Conservation (phyloP, 345 rosid genomes). For the Moricandia arvensis region DNA sequence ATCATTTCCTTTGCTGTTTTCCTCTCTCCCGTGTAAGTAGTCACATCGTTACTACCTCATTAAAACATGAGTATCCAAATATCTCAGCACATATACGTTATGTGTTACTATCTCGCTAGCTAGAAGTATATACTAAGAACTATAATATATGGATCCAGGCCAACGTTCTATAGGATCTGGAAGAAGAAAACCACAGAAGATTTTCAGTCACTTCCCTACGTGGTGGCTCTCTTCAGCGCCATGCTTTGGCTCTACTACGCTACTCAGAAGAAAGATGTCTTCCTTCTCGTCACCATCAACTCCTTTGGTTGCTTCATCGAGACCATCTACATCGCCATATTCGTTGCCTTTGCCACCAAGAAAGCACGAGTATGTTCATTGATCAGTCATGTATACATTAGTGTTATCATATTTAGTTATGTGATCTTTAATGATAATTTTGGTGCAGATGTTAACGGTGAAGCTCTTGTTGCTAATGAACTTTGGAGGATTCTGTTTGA, state of each 20-base stretch:
- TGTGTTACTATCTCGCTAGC: slow-evolving; percentile 2
- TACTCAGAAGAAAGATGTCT: slow-evolving; percentile 49
- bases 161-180: slow-evolving; percentile 59
- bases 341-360: slow-evolving; percentile 52
- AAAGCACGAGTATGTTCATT: slow-evolving; percentile 47
- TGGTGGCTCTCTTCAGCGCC: slow-evolving; percentile 63
- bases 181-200: slow-evolving; percentile 82
- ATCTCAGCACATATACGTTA: neutral
- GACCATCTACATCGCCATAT: slow-evolving; percentile 56
- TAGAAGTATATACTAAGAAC: neutral
- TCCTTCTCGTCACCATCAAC: slow-evolving; percentile 70
- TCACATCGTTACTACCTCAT: slow-evolving; percentile 19
- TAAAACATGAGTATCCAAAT: neutral
- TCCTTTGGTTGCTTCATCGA: slow-evolving; percentile 62
- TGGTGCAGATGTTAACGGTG: slow-evolving; percentile 49
- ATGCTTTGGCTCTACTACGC: slow-evolving; percentile 71
- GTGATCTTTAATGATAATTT: neutral
- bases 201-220: slow-evolving; percentile 65
- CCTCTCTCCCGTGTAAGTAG: slow-evolving; percentile 77
- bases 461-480: slow-evolving; percentile 49
- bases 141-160: slow-evolving; percentile 38
- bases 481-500: slow-evolving; percentile 47
- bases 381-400: neutral
- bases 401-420: neutral
- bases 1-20: slow-evolving; percentile 57